Evolutionary conservation across 306 rosid species (phyloP).

Genomic region (Glycine latifolia): DNA sequence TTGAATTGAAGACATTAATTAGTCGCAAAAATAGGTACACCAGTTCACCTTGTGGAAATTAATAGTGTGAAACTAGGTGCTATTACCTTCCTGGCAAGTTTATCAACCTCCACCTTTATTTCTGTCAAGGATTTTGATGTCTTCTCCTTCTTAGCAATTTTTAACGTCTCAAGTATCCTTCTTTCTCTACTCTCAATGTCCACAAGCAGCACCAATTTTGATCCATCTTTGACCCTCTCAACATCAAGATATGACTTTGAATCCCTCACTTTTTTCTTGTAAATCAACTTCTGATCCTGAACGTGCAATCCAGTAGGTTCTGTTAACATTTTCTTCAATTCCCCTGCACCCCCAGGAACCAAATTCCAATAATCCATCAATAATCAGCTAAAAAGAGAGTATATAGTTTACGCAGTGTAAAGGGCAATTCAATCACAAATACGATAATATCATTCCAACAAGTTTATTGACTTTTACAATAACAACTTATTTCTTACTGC

Average conservation of each 20-base stretch:
- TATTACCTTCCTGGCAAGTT: conserved; percentile 65
- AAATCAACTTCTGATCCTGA: conserved; percentile 74
- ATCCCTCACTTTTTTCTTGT: conserved; percentile 79
- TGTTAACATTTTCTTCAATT: conserved; percentile 83
- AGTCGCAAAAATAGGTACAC: neutral
- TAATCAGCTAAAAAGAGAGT: neutral
- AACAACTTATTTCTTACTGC: neutral
- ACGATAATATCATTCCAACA: too few relatives aligned
- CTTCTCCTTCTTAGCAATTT: conserved; percentile 60
- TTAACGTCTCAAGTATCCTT: conserved; percentile 59
- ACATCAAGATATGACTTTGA: conserved; percentile 80
- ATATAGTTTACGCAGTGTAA: neutral
- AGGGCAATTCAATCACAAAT: neutral
- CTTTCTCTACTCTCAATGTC: conserved; percentile 67
- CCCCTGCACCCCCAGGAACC: conserved; percentile 61
- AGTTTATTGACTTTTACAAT: neutral
- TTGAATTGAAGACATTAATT: conserved; percentile 16
- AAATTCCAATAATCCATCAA: neutral
- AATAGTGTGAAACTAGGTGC: neutral
- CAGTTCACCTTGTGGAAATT: neutral
- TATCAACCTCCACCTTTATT: conserved; percentile 65
- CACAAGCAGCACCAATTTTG: conserved; percentile 66
- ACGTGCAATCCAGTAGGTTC: conserved; percentile 71
- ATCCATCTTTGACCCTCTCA: conserved; percentile 72
- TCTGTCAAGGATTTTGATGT: conserved; percentile 61